Percentiles rank a stretch among this genome's conserved stretches.
phyloP scores from a whole-genome alignment of 2,329 filamentous ascomycete species.

The Dendryphion nanum region DNA sequence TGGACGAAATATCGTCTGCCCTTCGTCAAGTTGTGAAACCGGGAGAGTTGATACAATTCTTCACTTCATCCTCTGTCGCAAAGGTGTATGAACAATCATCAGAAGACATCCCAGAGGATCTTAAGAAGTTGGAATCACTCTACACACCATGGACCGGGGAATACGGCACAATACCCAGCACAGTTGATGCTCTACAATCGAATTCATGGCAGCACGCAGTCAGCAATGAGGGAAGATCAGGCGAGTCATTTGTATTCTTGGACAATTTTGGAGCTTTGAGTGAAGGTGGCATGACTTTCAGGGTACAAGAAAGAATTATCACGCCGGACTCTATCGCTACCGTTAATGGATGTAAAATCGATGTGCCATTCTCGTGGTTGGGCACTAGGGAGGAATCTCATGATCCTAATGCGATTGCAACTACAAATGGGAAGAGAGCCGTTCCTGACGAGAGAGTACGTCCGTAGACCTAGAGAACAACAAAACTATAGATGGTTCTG shows the following conservation, averaged over 20 bases:
- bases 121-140: too few relatives aligned
- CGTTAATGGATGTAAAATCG: conserved; percentile 45
- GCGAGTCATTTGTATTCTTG: conserved; percentile 18
- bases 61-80: conserved; percentile 14
- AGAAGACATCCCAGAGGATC: neutral
- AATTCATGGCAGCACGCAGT: conserved; percentile 19
- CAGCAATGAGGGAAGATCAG: conserved; percentile 4
- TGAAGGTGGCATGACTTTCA: conserved; percentile 49
- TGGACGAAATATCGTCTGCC: conserved; percentile 33
- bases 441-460: too few relatives aligned
- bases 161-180: conserved; percentile 47
- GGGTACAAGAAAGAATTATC: conserved; percentile 7
- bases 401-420: too few relatives aligned
- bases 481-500: too few relatives aligned
- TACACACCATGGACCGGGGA: conserved; percentile 19
- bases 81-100: conserved; percentile 3
- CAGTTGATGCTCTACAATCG: conserved; percentile 38
- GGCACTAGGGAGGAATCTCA: too few relatives aligned
- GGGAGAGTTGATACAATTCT: conserved; percentile 58
- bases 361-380: conserved; percentile 50
- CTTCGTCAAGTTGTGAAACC: conserved; percentile 59
- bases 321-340: too few relatives aligned
- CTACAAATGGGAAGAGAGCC: too few relatives aligned
- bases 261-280: conserved; percentile 63
- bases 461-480: too few relatives aligned